Percentiles rank a stretch among this genome's conserved stretches.
phyloP scores from a whole-genome alignment of 352 stramenopile genomes.

The Globisporangium spiculum region DNA sequence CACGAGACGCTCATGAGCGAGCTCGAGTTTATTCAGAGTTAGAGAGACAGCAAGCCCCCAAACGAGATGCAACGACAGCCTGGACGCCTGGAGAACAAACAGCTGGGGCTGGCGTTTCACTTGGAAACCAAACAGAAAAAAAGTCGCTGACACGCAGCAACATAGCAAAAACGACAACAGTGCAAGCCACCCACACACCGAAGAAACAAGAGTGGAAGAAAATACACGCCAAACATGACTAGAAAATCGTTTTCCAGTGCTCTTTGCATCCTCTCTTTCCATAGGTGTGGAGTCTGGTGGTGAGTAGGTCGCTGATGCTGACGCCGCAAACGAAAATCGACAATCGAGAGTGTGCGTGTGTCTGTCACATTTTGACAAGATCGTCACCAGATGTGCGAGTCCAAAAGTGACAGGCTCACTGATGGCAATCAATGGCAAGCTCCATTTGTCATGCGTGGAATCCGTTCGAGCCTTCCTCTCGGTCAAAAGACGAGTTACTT shows the following conservation, averaged over 20 bases:
- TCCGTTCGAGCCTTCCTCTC: too few relatives aligned
- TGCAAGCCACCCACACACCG: background rate
- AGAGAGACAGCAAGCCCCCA: slow-evolving; percentile 6
- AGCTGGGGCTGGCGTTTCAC: background rate
- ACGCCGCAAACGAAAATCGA: background rate
- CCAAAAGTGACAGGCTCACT: too few relatives aligned
- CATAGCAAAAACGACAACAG: background rate
- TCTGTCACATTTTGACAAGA: background rate
- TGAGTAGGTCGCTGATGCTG: background rate
- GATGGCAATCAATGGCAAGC: too few relatives aligned
- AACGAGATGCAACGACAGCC: too few relatives aligned
- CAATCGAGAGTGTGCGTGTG: background rate
- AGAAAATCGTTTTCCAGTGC: background rate
- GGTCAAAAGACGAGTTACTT: too few relatives aligned
- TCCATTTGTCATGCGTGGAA: too few relatives aligned
- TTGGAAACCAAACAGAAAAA: background rate
- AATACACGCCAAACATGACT: background rate
- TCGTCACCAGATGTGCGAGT: background rate
- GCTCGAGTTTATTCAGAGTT: slow-evolving; percentile 70
- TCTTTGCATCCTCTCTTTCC: background rate
- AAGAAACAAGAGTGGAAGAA: background rate
- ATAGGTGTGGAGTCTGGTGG: too few relatives aligned
- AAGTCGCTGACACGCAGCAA: background rate
- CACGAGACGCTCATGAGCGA: slow-evolving; percentile 79
- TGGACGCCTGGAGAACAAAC: too few relatives aligned